phyloP scores from a whole-genome alignment of 2,329 filamentous ascomycete genomes.

The Sporothrix humicola region DNA sequence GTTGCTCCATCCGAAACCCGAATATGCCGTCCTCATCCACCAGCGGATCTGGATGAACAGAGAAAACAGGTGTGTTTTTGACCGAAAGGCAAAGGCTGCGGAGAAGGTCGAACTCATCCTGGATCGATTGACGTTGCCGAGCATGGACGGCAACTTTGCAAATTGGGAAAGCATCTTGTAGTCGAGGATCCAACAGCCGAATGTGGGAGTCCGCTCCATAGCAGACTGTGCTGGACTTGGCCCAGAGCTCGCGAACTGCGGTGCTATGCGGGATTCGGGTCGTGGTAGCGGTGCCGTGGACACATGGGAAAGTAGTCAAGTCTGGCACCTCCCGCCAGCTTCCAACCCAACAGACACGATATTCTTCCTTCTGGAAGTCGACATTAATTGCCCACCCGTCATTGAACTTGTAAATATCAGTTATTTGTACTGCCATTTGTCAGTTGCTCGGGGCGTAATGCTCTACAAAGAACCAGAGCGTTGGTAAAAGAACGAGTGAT shows the following conservation, averaged over 20 bases:
- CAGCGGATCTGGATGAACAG: constrained; percentile 20
- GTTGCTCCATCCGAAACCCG: constrained; percentile 16
- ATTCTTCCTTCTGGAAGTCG: constrained; percentile 22
- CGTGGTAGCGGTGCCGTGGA: neutral
- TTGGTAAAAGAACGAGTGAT: constrained; percentile 20
- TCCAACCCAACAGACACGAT: constrained; percentile 18
- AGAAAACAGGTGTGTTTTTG: constrained; percentile 6
- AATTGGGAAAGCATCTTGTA: constrained; percentile 10
- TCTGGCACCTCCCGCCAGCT: neutral
- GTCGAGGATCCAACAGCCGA: constrained; percentile 13
- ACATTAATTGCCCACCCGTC: constrained; percentile 13
- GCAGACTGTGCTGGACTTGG: constrained; percentile 20
- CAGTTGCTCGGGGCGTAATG: neutral
- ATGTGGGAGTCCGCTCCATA: constrained; percentile 20
- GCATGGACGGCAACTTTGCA: constrained; percentile 17
- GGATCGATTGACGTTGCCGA: constrained; percentile 13
- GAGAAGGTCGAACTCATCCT: constrained; percentile 20
- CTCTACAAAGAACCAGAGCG: neutral
- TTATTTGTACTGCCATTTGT: constrained; percentile 21
- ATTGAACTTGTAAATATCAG: neutral
- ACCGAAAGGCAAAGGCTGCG: constrained; percentile 6
- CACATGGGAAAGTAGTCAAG: constrained; percentile 2
- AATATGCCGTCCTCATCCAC: constrained; percentile 22
- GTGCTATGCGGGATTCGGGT: constrained; percentile 18
- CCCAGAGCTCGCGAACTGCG: constrained; percentile 17